Percentiles rank a stretch among this genome's conserved stretches.
Evolutionary conservation across 495 filamentous ascomycete genomes (phyloP).

Genomic region (Niebla homalea): DNA sequence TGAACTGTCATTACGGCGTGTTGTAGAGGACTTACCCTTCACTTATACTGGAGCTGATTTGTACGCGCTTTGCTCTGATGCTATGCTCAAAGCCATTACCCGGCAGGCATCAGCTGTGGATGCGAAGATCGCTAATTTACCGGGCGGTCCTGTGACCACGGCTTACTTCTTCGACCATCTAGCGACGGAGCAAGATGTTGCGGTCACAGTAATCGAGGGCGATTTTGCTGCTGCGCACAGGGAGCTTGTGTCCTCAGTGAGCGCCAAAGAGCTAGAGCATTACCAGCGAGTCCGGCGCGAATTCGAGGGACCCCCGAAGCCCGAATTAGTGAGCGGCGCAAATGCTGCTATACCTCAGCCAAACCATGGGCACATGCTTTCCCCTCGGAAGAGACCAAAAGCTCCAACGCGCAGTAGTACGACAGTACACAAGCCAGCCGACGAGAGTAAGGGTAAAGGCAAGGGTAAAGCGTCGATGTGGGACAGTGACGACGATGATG

Average conservation of each 20-base stretch:
- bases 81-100: slow-evolving; percentile 97
- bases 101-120: slow-evolving; percentile 77
- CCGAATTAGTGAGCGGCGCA: neutral
- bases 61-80: slow-evolving; percentile 91
- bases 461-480: slow-evolving; percentile 16
- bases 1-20: slow-evolving; percentile 53
- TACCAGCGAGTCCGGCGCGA: slow-evolving; percentile 70
- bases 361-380: neutral
- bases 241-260: slow-evolving; percentile 85
- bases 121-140: slow-evolving; percentile 54
- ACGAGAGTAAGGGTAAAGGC: slow-evolving; percentile 12
- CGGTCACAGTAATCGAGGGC: slow-evolving; percentile 72
- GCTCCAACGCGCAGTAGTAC: slow-evolving; percentile 1
- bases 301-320: slow-evolving; percentile 45
- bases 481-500: slow-evolving; percentile 16
- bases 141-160: slow-evolving; percentile 52
- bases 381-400: slow-evolving; percentile 1
- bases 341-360: neutral
- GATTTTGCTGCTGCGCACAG: slow-evolving; percentile 70
- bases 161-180: slow-evolving; percentile 93
- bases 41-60: slow-evolving; percentile 96
- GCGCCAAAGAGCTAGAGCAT: slow-evolving; percentile 81
- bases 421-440: neutral
- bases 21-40: slow-evolving; percentile 73
- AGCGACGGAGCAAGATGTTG: slow-evolving; percentile 66